Percentiles rank a stretch among this genome's conserved stretches.
These are phyloP conservation scores for Monoraphidium neglectum DNA, from an alignment of 139 green algal species.

Conservation along the genomic window DNA sequence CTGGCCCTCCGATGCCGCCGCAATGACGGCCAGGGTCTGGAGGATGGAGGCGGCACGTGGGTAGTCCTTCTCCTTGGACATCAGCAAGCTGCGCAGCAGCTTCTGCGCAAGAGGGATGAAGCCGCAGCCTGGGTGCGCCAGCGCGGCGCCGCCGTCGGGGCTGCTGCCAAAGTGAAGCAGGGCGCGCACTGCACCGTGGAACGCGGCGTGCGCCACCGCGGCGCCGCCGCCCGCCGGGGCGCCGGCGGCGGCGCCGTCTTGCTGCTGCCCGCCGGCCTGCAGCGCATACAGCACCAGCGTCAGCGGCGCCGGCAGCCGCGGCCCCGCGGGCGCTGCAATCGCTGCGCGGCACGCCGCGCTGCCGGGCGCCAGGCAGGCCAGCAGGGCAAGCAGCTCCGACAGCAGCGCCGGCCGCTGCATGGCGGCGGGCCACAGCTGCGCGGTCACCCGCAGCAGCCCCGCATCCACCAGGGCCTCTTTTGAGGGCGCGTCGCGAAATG, in stretches of 20 bases:
- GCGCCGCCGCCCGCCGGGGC: not conserved
- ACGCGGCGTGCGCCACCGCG: not conserved
- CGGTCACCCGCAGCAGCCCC: constrained; percentile 29
- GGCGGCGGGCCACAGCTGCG: constrained; percentile 13
- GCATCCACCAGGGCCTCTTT: constrained; percentile 21
- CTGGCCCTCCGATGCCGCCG: constrained; percentile 40
- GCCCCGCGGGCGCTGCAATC: constrained; percentile 3
- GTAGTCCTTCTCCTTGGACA: not conserved
- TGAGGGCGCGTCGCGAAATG: constrained; percentile 9
- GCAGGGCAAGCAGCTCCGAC: constrained; percentile 50
- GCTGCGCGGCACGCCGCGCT: constrained; percentile 35
- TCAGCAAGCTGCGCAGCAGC: not conserved
- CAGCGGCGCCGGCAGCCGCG: constrained; percentile 10
- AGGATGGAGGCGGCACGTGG: not conserved
- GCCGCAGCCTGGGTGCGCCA: not conserved
- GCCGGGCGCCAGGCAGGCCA: constrained; percentile 42
- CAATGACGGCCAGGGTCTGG: constrained; percentile 36
- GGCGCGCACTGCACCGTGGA: not conserved
- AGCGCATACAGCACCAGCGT: constrained; percentile 19
- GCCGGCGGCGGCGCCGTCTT: not conserved
- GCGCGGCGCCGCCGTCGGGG: not conserved
- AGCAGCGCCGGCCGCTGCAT: constrained; percentile 28
- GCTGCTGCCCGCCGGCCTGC: constrained; percentile 1
- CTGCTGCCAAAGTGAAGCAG: constrained; percentile 7
- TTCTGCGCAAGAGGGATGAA: constrained; percentile 5